Evolutionary conservation across 1,139 yeast species (phyloP), one percentile per base, ranked within the genome.

Genomic region (Yamadazyma dendronema): DNA sequence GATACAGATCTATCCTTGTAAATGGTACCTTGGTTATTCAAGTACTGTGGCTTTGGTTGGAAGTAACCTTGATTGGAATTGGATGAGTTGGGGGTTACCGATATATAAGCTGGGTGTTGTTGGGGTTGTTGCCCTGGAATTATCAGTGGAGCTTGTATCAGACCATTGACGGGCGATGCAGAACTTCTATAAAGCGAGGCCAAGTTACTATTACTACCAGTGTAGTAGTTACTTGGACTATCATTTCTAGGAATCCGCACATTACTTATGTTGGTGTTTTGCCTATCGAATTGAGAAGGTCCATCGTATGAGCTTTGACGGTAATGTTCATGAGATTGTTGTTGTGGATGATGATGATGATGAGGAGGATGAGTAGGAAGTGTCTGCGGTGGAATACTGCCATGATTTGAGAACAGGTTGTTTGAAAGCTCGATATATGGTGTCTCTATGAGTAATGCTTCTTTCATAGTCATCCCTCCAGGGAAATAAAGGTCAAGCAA

Each of bases 391-490:
- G n/a, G n/a, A n/a, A n/a, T n/a, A n/a, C n/a, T n/a, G n/a, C n/a
- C n/a, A n/a, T n/a, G n/a, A n/a, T n/a, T n/a, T n/a, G n/a, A n/a
- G n/a, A n/a, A n/a, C n/a, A n/a, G n/a, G n/a, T n/a, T n/a, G 28
- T 24, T 25, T 16, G 6, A 29, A 21, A 15, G 23, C 21, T 37
- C 40, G 9, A 30, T 16, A 8, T 37, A 46, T 2, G 76, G 74
- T 0, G 66, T 59, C 17, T 76, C 84, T 10, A 84, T 70, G 2
- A 84, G 54, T 15, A 85, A 67, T 0, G 95, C 86, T 41, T 84
- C 89, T 15, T 64, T 61, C 74, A 84, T 77, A 2, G 59, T 45
- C 90, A 84, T 85, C 0, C 90, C 90, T 13, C 66, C 57, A 0
- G 92, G 89, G 52, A 65, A 85, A 50, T 74, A 72, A 22, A 64